phyloP scores from a whole-genome alignment of 2,329 filamentous ascomycete genomes.

The Colletotrichum incanum region DNA sequence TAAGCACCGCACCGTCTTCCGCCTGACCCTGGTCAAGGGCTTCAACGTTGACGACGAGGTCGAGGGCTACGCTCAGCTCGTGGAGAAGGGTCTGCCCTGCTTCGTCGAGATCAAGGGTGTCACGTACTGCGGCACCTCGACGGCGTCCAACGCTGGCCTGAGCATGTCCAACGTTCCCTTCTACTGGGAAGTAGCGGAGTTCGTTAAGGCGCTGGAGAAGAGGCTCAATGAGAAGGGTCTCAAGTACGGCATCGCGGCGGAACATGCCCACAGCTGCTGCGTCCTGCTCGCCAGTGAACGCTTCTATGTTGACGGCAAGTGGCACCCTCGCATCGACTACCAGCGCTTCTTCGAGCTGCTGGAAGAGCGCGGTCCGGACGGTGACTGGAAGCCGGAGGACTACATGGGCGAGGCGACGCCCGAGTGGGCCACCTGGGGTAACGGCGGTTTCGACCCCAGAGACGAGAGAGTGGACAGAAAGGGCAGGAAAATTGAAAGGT shows the following conservation, averaged over 20 bases:
- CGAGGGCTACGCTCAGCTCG: constrained; percentile 89
- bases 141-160: constrained; percentile 85
- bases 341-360: constrained; percentile 88
- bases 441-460: constrained; percentile 92
- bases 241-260: constrained; percentile 91
- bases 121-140: constrained; percentile 94
- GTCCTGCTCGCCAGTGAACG: constrained; percentile 87
- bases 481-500: constrained; percentile 74
- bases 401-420: constrained; percentile 90
- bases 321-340: constrained; percentile 95
- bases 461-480: constrained; percentile 92
- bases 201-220: constrained; percentile 81
- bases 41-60: constrained; percentile 98
- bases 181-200: constrained; percentile 89
- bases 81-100: constrained; percentile 88
- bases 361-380: constrained; percentile 76
- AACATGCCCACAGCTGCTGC: constrained; percentile 96
- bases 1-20: constrained; percentile 92
- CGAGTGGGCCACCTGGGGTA: constrained; percentile 96
- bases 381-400: constrained; percentile 87
- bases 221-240: constrained; percentile 80
- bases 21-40: constrained; percentile 94
- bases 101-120: constrained; percentile 98
- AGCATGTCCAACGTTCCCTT: constrained; percentile 99
- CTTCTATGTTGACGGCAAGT: constrained; percentile 83